phyloP scores from a whole-genome alignment of 139 green algal species.

The Chlamydomonas asymmetrica region DNA sequence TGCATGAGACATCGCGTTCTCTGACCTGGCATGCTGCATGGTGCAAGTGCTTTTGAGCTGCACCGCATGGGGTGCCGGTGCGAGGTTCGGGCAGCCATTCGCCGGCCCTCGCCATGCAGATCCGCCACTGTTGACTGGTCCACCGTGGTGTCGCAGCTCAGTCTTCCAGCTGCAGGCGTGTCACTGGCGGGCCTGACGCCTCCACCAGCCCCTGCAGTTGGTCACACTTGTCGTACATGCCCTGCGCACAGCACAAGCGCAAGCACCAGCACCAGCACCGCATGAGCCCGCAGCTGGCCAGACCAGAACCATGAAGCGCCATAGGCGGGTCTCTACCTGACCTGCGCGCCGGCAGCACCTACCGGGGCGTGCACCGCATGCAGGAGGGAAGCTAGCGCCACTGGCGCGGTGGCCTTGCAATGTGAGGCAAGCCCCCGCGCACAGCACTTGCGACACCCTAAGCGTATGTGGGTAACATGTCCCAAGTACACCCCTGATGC shows the following conservation, averaged over 20 bases:
- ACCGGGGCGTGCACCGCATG: neutral
- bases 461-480: too few species aligned
- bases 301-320: neutral
- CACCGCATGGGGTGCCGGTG: too few species aligned
- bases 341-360: neutral
- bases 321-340: neutral
- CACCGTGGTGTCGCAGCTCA: too few species aligned
- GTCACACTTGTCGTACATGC: constrained; percentile 88
- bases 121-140: too few species aligned
- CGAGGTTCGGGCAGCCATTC: too few species aligned
- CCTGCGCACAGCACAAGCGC: constrained; percentile 38
- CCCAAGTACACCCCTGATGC: too few species aligned
- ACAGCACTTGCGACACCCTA: too few species aligned
- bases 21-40: too few species aligned
- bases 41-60: too few species aligned
- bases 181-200: neutral
- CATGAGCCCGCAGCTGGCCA: neutral
- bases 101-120: too few species aligned
- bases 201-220: constrained; percentile 74
- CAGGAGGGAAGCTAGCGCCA: neutral
- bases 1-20: too few species aligned
- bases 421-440: too few species aligned
- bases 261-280: neutral
- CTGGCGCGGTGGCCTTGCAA: neutral
- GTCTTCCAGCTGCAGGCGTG: constrained; percentile 3